Evolutionary conservation across 108 stramenopile genomes (phyloP).

Genomic region (Discostella pseudostelligera): DNA sequence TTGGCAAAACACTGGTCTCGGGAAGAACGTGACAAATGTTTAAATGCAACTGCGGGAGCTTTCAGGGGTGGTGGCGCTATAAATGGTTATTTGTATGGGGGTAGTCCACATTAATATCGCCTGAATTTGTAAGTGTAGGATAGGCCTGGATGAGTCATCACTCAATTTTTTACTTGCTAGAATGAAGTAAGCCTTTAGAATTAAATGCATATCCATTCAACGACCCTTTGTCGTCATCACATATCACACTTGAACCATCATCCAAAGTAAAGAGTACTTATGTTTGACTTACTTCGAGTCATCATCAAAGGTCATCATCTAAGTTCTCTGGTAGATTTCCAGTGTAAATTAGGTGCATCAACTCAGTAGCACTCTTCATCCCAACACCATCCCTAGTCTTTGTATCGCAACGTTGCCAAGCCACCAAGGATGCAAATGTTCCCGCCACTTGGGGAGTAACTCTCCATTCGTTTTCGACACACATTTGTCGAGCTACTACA

Average conservation of each 20-base stretch:
- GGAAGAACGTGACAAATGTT: conserved; percentile 73
- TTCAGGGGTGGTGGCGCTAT: conserved; percentile 71
- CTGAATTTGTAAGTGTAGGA: no score
- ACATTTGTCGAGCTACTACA: conserved; percentile 2
- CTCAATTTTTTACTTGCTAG: no score
- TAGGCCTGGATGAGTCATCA: no score
- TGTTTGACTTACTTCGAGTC: no score
- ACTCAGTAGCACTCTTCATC: conserved; percentile 35
- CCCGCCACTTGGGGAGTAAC: conserved; percentile 27
- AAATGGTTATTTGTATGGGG: conserved; percentile 68
- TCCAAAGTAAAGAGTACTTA: no score
- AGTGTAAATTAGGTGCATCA: conserved; percentile 27
- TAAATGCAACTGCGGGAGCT: conserved; percentile 67
- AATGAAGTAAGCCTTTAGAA: no score
- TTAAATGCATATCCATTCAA: no score
- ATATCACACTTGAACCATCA: no score
- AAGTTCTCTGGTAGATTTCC: conserved; percentile 23
- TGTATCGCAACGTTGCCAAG: conserved; percentile 38
- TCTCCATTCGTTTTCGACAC: conserved; percentile 17
- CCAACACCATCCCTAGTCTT: conserved; percentile 39
- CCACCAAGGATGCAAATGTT: conserved; percentile 39
- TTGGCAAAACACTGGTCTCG: conserved; percentile 77
- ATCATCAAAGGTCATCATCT: background rate
- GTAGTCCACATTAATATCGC: conserved; percentile 50
- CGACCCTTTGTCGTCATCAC: no score